phyloP scores from a whole-genome alignment of 441 rosid species.

The Croton laevigatus region DNA sequence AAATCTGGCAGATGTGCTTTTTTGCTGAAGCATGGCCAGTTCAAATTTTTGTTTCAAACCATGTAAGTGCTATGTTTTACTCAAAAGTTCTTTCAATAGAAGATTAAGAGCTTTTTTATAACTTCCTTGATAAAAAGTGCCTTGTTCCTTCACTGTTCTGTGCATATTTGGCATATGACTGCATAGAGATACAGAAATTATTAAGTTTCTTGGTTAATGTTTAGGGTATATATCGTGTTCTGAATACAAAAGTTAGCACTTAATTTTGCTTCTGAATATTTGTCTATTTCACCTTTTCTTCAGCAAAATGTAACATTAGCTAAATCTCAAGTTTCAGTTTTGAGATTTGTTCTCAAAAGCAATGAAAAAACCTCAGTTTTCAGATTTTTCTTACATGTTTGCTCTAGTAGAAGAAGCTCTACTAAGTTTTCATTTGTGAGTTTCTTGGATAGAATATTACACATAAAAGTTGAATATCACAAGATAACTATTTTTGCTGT shows the following conservation, averaged over 20 bases:
- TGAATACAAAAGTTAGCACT: background rate
- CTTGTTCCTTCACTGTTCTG: background rate
- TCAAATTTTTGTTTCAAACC: too few species aligned
- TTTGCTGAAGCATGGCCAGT: too few species aligned
- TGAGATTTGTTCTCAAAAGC: too few species aligned
- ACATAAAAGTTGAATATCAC: background rate
- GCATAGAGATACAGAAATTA: background rate
- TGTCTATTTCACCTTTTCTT: background rate
- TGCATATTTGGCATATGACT: background rate
- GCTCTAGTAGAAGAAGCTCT: background rate
- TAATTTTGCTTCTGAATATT: background rate
- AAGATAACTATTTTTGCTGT: background rate
- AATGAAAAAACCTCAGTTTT: too few species aligned
- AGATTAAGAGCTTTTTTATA: background rate
- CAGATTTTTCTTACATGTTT: background rate
- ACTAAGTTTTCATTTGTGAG: background rate
- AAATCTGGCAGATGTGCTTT: constrained; percentile 67
- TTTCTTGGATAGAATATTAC: background rate
- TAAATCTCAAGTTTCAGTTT: background rate
- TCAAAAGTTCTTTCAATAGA: too few species aligned
- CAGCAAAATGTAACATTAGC: background rate
- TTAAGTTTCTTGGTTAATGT: background rate
- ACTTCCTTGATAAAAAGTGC: background rate
- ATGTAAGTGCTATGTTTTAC: too few species aligned
- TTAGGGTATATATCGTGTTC: background rate